Percentiles rank a stretch among this genome's conserved stretches.
These are phyloP conservation scores for Kwoniella shivajii DNA, from an alignment of 1,284 basidiomycete genomes.

Conservation along the genomic window DNA sequence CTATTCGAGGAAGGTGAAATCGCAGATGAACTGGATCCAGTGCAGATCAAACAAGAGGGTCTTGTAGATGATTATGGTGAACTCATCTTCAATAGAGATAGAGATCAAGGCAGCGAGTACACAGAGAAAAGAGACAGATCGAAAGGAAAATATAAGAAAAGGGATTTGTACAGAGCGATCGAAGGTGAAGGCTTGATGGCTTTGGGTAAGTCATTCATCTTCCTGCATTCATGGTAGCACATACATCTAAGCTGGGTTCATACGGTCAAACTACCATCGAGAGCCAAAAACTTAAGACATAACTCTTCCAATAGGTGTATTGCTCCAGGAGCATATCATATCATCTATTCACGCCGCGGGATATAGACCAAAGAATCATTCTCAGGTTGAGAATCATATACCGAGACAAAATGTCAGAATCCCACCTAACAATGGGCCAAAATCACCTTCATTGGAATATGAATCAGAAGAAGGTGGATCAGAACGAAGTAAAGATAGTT, in stretches of 20 bases:
- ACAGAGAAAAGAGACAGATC: slow-evolving; percentile 8
- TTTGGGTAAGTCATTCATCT: slow-evolving; percentile 30
- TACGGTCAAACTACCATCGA: neutral
- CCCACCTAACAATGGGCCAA: neutral
- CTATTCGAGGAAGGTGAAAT: slow-evolving; percentile 1
- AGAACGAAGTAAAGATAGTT: neutral
- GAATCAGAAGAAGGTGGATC: neutral
- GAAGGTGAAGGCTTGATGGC: slow-evolving; percentile 41
- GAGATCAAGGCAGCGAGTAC: neutral
- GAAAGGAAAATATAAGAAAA: slow-evolving; percentile 25
- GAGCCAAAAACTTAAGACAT: neutral
- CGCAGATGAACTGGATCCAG: neutral
- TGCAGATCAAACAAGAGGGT: neutral
- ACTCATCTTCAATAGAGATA: neutral
- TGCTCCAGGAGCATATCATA: slow-evolving; percentile 34
- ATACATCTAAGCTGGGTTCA: neutral
- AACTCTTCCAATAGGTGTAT: slow-evolving; percentile 20
- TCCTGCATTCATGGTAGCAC: neutral
- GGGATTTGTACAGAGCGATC: slow-evolving; percentile 40
- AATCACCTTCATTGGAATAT: too few relatives aligned
- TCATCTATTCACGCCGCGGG: slow-evolving; percentile 22
- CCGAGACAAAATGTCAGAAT: neutral
- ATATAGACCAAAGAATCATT: slow-evolving; percentile 6
- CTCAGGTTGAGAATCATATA: neutral
- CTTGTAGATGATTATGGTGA: slow-evolving; percentile 10